These are phyloP conservation scores for Aspergillus sp. DNA, from an alignment of 2,329 filamentous ascomycete species.

Conservation along the genomic window DNA sequence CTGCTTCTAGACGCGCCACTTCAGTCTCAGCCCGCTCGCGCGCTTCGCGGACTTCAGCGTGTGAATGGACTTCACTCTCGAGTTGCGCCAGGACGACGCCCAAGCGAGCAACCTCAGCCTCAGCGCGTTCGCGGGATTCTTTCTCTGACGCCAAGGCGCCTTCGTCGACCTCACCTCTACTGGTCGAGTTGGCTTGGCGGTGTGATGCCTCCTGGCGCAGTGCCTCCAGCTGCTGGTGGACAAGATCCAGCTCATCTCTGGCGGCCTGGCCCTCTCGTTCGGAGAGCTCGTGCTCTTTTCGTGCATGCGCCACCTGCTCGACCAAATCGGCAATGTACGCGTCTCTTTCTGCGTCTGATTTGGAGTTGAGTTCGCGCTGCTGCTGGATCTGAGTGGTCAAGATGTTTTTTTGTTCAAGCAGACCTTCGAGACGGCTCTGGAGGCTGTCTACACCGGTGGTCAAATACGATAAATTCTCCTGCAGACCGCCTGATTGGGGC, in stretches of 20 bases:
- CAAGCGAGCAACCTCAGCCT: slow-evolving; percentile 25
- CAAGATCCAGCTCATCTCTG: slow-evolving; percentile 34
- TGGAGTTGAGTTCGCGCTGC: slow-evolving; percentile 84
- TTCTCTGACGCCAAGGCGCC: slow-evolving; percentile 23
- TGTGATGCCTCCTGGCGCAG: slow-evolving; percentile 31
- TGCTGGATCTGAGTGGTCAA: slow-evolving; percentile 90
- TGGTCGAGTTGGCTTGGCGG: slow-evolving; percentile 12
- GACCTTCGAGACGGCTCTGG: slow-evolving; percentile 64
- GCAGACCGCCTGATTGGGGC: slow-evolving; percentile 52
- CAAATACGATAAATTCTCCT: slow-evolving; percentile 69
- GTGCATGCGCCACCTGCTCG: slow-evolving; percentile 52
- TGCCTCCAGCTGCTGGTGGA: slow-evolving; percentile 40
- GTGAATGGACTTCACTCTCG: slow-evolving; percentile 25
- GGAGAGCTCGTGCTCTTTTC: slow-evolving; percentile 56
- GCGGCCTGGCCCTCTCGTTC: slow-evolving; percentile 34
- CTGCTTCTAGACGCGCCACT: slow-evolving; percentile 7
- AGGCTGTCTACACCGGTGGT: slow-evolving; percentile 71
- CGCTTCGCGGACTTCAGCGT: slow-evolving; percentile 16
- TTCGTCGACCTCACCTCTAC: slow-evolving; percentile 23
- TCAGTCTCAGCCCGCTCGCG: slow-evolving; percentile 15
- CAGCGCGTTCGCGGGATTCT: slow-evolving; percentile 21
- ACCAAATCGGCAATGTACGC: slow-evolving; percentile 41
- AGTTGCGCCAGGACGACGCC: slow-evolving; percentile 50
- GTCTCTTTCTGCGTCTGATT: slow-evolving; percentile 61
- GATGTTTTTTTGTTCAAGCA: slow-evolving; percentile 83